Base-by-base conservation (phyloP, 2,329 filamentous ascomycete genomes). In the Beauveria rudraprayagi region DNA sequence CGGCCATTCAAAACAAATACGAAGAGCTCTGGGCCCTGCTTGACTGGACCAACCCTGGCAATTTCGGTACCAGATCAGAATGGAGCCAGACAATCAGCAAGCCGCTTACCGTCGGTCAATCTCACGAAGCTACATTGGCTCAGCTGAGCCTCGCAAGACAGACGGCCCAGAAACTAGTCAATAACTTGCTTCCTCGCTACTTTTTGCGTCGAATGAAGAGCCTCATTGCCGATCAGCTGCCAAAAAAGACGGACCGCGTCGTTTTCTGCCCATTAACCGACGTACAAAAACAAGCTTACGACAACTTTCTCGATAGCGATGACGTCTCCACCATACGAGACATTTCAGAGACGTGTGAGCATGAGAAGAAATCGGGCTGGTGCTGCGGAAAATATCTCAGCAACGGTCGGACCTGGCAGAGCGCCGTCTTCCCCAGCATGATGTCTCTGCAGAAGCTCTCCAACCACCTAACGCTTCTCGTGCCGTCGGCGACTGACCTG, bases 1-100 rank as follows among this genome's bases (percentile, higher is more conserved):
- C 94, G 0, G 93, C 93, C 0, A 97, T 99, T 50, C 94, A 99
- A 71, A 99, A 99, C 73, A 94, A 91, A 66, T 99, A 99, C 71
- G 91, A 97, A 70, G 94, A 99, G 72, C 81, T 99, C 1, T 99
- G 93, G 93, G 95, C 92, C 0, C 79, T 99, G 0, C 78, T 99
- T 3, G 96, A 99, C 71, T 99, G 94, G 94, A 92, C 92, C 0
- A 94, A 95, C 67, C 94, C 94, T 0, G 93, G 92, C 0, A 75
- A 81, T 52, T 83, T 87, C 60, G 83, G 83, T 17, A 79, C 79
- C 0, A 69, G 89, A 10, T 77, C 82, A 5, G 89, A 90, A 47
- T 99, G 94, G 94, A 88, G 86, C 68, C 79, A 82, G 22, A 85
- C 83, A 43, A 91, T 99, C 62, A 87, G 87, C 58, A 83, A 87